Conservation (phyloP, 495 filamentous ascomycete species). For the Penicillium antarcticum region DNA sequence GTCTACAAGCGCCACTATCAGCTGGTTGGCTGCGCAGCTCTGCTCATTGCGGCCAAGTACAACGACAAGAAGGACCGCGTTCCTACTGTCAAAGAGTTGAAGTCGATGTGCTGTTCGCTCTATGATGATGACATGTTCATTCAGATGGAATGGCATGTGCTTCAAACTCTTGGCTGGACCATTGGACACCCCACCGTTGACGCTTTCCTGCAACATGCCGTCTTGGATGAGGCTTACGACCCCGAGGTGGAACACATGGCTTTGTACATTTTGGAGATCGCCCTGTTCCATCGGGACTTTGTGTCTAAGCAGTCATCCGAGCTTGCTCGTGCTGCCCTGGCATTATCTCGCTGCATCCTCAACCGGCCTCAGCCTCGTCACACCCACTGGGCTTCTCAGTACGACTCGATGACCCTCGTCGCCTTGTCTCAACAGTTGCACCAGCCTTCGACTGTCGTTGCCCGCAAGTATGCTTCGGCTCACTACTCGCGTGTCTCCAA, state of each 20-base stretch:
- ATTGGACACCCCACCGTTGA: constrained; percentile 96
- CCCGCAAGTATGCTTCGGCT: constrained; percentile 81
- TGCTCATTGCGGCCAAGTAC: constrained; percentile 97
- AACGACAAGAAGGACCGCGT: constrained; percentile 97
- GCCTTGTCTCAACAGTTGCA: constrained; percentile 82
- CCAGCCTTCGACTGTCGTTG: constrained; percentile 79
- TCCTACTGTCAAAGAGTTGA: constrained; percentile 90
- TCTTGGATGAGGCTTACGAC: constrained; percentile 64
- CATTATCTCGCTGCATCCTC: constrained; percentile 82
- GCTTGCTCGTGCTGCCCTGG: constrained; percentile 82
- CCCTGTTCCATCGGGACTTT: constrained; percentile 93
- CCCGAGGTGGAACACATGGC: constrained; percentile 92
- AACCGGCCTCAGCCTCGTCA: constrained; percentile 70
- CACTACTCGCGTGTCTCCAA: constrained; percentile 79
- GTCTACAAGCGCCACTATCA: constrained; percentile 99
- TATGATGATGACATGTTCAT: constrained; percentile 99
- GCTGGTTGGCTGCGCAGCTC: constrained; percentile 90
- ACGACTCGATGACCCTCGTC: constrained; percentile 75
- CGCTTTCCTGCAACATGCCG: constrained; percentile 76
- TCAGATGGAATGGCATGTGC: constrained; percentile 99
- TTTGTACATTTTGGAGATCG: constrained; percentile 89
- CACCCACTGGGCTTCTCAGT: constrained; percentile 75
- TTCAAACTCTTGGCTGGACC: constrained; percentile 95
- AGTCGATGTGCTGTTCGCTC: constrained; percentile 97
- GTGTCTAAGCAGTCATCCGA: constrained; percentile 85